phyloP scores from a whole-genome alignment of 306 rosid genomes.

The Trichosanthes cucumerina region DNA sequence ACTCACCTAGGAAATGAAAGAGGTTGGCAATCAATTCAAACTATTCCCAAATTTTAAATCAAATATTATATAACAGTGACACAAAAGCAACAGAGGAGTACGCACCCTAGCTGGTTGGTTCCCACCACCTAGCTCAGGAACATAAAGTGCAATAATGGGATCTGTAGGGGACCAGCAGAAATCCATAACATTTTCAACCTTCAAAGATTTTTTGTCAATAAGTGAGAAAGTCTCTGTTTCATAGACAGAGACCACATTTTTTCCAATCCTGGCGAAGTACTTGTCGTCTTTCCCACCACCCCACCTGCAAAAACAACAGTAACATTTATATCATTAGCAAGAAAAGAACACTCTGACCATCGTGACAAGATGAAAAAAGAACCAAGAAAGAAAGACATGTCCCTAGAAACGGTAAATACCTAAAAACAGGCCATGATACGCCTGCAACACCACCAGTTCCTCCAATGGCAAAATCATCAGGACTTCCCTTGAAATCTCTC shows the following conservation, averaged over 20 bases:
- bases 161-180: conserved; percentile 92
- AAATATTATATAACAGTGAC: background rate
- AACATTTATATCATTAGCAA: background rate
- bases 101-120: conserved; percentile 91
- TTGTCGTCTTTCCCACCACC: conserved; percentile 73
- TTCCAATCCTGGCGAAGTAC: conserved; percentile 83
- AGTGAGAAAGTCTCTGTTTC: conserved; percentile 86
- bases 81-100: background rate
- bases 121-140: conserved; percentile 92
- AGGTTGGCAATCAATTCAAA: conserved; percentile 5
- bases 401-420: conserved; percentile 22
- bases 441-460: conserved; percentile 72
- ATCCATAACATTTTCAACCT: conserved; percentile 84
- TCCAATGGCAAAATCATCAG: conserved; percentile 75
- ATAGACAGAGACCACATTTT: conserved; percentile 64
- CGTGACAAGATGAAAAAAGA: background rate
- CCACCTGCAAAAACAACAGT: conserved; percentile 47
- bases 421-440: conserved; percentile 89
- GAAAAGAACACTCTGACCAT: background rate
- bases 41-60: background rate
- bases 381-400: background rate
- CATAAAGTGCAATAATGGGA: conserved; percentile 70
- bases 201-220: conserved; percentile 69
- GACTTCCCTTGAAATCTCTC: conserved; percentile 86
- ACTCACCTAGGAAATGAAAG: conserved; percentile 48